phyloP scores from a whole-genome alignment of 108 stramenopile species.

The Nitzschia sp. region DNA sequence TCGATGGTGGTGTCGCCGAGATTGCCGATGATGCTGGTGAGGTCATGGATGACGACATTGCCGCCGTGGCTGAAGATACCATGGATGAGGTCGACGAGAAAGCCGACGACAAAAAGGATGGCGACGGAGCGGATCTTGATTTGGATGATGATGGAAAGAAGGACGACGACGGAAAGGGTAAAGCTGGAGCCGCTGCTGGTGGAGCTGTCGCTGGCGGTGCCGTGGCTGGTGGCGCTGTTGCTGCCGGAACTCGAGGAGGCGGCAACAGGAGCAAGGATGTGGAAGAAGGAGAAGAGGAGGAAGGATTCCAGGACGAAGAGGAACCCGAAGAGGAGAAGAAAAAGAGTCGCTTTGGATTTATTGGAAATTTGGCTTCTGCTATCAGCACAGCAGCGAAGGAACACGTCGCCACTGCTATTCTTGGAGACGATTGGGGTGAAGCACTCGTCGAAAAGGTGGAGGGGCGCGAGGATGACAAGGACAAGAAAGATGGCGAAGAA shows the following conservation, averaged over 20 bases:
- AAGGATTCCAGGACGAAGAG: constrained; percentile 9
- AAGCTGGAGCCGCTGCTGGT: constrained; percentile 24
- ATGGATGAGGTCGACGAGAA: constrained; percentile 39
- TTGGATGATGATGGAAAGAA: constrained; percentile 11
- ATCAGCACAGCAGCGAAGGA: constrained; percentile 45
- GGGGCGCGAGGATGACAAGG: constrained; percentile 21
- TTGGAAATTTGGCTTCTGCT: constrained; percentile 31
- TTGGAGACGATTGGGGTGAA: constrained; percentile 39
- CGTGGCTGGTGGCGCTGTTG: constrained; percentile 10
- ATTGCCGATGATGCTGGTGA: constrained; percentile 35
- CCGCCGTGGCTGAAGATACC: constrained; percentile 40
- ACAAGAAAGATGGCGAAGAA: constrained; percentile 4
- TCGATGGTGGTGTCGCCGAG: constrained; percentile 7
- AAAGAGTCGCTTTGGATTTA: constrained; percentile 14
- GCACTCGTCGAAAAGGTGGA: constrained; percentile 37
- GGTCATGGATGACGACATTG: constrained; percentile 42
- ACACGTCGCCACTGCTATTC: constrained; percentile 21
- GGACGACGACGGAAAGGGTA: background rate
- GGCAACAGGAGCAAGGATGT: background rate
- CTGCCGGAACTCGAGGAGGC: background rate
- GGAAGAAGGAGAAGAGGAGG: constrained; percentile 20
- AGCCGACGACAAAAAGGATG: constrained; percentile 3
- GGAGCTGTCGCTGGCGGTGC: constrained; percentile 31
- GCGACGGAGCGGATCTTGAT: background rate
- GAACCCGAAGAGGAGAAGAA: constrained; percentile 15